Base-by-base conservation (phyloP, 78 protist species). In the Acrasis kona region DNA sequence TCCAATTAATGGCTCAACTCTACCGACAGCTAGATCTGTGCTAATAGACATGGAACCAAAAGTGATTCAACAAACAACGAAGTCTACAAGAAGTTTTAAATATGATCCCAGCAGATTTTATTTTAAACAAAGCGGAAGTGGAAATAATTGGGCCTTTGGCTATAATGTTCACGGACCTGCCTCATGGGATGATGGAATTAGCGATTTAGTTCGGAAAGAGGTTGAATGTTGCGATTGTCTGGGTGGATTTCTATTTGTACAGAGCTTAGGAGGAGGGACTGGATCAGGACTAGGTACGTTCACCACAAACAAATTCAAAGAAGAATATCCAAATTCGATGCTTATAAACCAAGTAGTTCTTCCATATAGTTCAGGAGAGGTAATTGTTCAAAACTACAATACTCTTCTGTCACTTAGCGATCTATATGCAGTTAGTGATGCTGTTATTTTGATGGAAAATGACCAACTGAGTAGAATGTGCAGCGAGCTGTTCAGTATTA, bases 221-320 rank as follows among this genome's bases (percentile, higher is more conserved):
- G 81, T 34, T 7, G 85, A 81, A 27, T 29, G 1, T 1, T 41
- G 68, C 31, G 74, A 72, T 7, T 1, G 39, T 6, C 71, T 65
- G 30, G 77, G n/a, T 19, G 79, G 74, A 37, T 41, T 81, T 5
- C 30, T 81, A 58, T 31, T 74, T 8, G 68, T 65, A 5, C 69
- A 40, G 1, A 19, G 41, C 1, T 80, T 81, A 19, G 85, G 81
- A 12, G 85, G 85, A 28, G 85, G 85, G 7, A 81, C 85, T 19
- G 85, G 85, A 30, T 74, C 80, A 6, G 85, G 85, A 19, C 64
- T 81, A 5, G 85, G 85, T 39, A 34, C 84, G 7, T 1, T 0
- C 3, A 1, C 67, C 6, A 57, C 84, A 10, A 74, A 72, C 65
- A 50, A 37, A 3, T 72, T 80, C 41, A 29, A 72, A 1, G 84